phyloP scores from a whole-genome alignment of 2,329 filamentous ascomycete species.

The Curvularia sp. region DNA sequence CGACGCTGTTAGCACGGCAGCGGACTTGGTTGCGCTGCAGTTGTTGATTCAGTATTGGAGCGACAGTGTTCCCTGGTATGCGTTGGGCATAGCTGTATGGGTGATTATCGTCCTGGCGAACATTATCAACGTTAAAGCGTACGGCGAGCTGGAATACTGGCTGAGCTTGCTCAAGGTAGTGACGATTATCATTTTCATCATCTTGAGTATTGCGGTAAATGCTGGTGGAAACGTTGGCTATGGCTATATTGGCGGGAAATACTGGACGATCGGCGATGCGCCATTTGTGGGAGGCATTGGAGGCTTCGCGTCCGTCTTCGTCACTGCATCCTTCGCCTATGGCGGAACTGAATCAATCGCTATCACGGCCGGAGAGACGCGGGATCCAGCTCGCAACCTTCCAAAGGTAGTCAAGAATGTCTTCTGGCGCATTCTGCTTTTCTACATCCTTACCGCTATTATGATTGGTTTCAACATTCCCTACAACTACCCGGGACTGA shows the following conservation, averaged over 20 bases:
- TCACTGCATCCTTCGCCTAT: slow-evolving; percentile 76
- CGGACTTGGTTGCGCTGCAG: slow-evolving; percentile 46
- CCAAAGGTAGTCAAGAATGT: slow-evolving; percentile 91
- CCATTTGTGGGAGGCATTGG: slow-evolving; percentile 40
- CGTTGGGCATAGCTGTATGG: slow-evolving; percentile 41
- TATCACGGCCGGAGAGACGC: slow-evolving; percentile 77
- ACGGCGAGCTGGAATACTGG: slow-evolving; percentile 50
- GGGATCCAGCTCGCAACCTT: slow-evolving; percentile 80
- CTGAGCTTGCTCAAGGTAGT: slow-evolving; percentile 44
- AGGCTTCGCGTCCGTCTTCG: slow-evolving; percentile 73
- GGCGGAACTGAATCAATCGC: slow-evolving; percentile 78
- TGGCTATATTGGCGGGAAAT: slow-evolving; percentile 62
- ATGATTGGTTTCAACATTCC: slow-evolving; percentile 55
- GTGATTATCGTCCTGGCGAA: slow-evolving; percentile 45
- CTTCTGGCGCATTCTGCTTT: slow-evolving; percentile 63
- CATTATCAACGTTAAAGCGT: slow-evolving; percentile 47
- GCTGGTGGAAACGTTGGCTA: slow-evolving; percentile 34
- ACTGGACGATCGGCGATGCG: slow-evolving; percentile 71
- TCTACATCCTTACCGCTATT: slow-evolving; percentile 53
- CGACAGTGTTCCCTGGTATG: slow-evolving; percentile 43
- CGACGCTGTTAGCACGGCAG: slow-evolving; percentile 42
- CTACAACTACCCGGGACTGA: slow-evolving; percentile 46
- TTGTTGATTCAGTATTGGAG: slow-evolving; percentile 49
- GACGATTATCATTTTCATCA: slow-evolving; percentile 46
- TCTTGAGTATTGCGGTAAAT: slow-evolving; percentile 41